phyloP scores from a whole-genome alignment of 768 basidiomycete species.

The Rhodotorula kratochvilovae region DNA sequence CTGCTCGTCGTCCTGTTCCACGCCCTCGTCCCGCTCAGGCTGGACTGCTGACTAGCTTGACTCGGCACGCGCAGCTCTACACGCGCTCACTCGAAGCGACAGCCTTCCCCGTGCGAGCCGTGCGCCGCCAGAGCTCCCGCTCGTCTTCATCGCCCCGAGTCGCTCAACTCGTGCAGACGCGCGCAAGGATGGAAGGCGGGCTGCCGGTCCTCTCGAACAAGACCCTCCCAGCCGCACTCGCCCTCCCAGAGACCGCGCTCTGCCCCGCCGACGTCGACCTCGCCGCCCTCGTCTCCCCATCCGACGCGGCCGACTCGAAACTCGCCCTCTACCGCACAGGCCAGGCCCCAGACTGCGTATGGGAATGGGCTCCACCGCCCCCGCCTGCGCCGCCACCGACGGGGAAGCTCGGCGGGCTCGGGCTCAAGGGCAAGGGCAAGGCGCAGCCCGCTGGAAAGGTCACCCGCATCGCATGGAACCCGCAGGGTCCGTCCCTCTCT shows the following conservation, averaged over 20 bases:
- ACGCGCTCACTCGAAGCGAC: too few relatives aligned
- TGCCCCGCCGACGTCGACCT: background rate
- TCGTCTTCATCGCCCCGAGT: background rate
- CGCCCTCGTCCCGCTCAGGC: too few relatives aligned
- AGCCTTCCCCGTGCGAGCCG: too few relatives aligned
- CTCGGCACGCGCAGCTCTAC: too few relatives aligned
- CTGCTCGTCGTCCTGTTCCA: too few relatives aligned
- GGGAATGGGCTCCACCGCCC: slow-evolving; percentile 7
- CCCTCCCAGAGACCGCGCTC: background rate
- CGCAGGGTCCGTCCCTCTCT: background rate
- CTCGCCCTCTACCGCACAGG: slow-evolving; percentile 6
- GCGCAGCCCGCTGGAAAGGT: background rate
- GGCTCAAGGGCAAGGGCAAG: background rate
- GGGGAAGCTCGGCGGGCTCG: background rate
- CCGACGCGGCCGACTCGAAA: background rate
- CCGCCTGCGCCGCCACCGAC: background rate
- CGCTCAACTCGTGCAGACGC: background rate
- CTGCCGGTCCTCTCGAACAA: background rate
- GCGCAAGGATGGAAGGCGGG: background rate
- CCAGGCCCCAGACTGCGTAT: background rate
- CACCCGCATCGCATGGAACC: background rate
- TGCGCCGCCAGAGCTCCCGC: background rate
- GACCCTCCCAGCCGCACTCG: background rate
- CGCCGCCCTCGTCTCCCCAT: background rate
- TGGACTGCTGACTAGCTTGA: too few relatives aligned